A percentile compares a stretch with the other conserved stretches of the same genome.
Conservation (phyloP, 2,329 filamentous ascomycete genomes). For the Trichoderma arundinaceum region DNA sequence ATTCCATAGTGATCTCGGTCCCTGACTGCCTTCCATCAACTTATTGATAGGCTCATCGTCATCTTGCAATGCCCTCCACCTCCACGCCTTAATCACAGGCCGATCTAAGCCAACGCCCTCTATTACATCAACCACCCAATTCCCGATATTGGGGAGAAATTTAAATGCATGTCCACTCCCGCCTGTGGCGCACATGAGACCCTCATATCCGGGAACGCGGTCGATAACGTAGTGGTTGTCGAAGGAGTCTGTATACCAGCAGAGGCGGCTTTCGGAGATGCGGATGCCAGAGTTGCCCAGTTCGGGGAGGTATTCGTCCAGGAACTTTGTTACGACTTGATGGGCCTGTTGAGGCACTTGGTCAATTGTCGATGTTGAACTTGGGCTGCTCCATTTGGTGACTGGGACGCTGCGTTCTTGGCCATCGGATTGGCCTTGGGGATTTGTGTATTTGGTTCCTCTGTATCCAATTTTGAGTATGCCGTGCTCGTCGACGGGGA, state of each 20-base stretch:
- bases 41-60: conserved; percentile 12
- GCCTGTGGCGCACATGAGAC: conserved; percentile 64
- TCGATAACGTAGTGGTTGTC: conserved; percentile 45
- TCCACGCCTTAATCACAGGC: conserved; percentile 22
- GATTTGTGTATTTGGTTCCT: conserved; percentile 58
- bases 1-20: conserved; percentile 10
- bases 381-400: conserved; percentile 45
- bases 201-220: conserved; percentile 58
- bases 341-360: conserved; percentile 41
- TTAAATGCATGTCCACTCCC: conserved; percentile 69
- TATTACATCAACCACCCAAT: conserved; percentile 57
- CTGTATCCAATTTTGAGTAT: conserved; percentile 58
- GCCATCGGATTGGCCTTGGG: conserved; percentile 45
- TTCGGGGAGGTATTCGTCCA: conserved; percentile 52
- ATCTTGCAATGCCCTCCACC: conserved; percentile 19
- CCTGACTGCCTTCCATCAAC: conserved; percentile 25
- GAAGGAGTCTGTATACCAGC: conserved; percentile 45
- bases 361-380: neutral
- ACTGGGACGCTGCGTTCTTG: conserved; percentile 48
- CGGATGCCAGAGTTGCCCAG: conserved; percentile 43
- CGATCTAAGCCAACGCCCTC: conserved; percentile 19
- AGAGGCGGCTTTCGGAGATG: conserved; percentile 37
- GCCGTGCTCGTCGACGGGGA: conserved; percentile 51
- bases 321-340: conserved; percentile 42
- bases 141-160: conserved; percentile 63